These are phyloP conservation scores for Pseudocercospora macadamiae DNA, from an alignment of 2,329 filamentous ascomycete species.

Conservation along the genomic window DNA sequence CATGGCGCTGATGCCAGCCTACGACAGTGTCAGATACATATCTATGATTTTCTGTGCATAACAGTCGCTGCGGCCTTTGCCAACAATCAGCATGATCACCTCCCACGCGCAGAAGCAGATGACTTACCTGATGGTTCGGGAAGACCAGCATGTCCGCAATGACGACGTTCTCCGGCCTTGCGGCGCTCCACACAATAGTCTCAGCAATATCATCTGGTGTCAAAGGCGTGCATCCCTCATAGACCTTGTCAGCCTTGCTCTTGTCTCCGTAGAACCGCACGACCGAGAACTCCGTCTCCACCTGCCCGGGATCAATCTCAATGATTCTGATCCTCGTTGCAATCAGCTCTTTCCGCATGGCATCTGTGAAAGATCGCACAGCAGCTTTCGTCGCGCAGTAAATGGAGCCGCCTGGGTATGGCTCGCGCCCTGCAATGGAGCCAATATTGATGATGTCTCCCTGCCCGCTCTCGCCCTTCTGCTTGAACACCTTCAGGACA, in stretches of 20 bases:
- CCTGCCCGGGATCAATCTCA: conserved; percentile 87
- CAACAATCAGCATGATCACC: conserved; percentile 21
- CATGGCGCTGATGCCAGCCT: conserved; percentile 24
- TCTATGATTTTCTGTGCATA: conserved; percentile 46
- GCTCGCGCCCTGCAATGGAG: conserved; percentile 85
- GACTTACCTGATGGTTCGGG: conserved; percentile 81
- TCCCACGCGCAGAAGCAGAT: not conserved
- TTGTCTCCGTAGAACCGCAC: conserved; percentile 89
- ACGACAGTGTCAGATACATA: conserved; percentile 11
- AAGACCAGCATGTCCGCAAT: conserved; percentile 85
- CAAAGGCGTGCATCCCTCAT: conserved; percentile 80
- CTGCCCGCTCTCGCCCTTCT: conserved; percentile 64
- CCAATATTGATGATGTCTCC: conserved; percentile 97
- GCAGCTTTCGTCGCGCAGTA: conserved; percentile 95
- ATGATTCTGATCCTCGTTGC: conserved; percentile 80
- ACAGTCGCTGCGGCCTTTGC: conserved; percentile 48
- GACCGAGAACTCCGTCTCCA: conserved; percentile 91
- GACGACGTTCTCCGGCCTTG: conserved; percentile 85
- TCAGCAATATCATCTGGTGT: conserved; percentile 92
- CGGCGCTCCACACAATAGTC: conserved; percentile 81
- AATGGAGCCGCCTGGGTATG: conserved; percentile 82
- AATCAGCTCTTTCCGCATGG: conserved; percentile 80
- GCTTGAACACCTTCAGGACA: conserved; percentile 78
- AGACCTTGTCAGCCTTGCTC: conserved; percentile 85
- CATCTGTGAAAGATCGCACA: conserved; percentile 80